These are phyloP conservation scores for Tylopilus sp. DNA, from an alignment of 768 basidiomycete genomes.

Conservation along the genomic window DNA sequence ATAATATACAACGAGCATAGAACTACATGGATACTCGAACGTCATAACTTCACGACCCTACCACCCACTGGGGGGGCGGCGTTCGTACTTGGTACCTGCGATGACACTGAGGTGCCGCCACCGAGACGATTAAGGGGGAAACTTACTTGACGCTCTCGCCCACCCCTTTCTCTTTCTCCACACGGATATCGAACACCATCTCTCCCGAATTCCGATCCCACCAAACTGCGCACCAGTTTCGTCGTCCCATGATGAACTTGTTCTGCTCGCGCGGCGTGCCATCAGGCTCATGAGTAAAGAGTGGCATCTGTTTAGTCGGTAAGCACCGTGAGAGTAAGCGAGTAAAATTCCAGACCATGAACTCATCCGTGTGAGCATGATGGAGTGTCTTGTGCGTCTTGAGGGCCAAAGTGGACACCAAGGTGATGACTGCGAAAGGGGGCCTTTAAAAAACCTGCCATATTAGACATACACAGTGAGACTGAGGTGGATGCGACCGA, in stretches of 20 bases:
- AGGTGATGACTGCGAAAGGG: slow-evolving; percentile 64
- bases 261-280: slow-evolving; percentile 65
- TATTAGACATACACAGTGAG: neutral
- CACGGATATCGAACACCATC: slow-evolving; percentile 76
- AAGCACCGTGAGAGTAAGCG: neutral
- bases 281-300: slow-evolving; percentile 76
- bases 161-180: slow-evolving; percentile 79
- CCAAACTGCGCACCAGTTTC: slow-evolving; percentile 81
- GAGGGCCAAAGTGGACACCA: slow-evolving; percentile 77
- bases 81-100: slow-evolving; percentile 42
- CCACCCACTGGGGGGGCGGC: slow-evolving; percentile 42
- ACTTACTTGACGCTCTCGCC: slow-evolving; percentile 80
- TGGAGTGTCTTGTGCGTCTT: slow-evolving; percentile 89
- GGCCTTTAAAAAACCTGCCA: slow-evolving; percentile 35
- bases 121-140: neutral
- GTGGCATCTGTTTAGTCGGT: slow-evolving; percentile 50
- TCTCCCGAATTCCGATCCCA: slow-evolving; percentile 59
- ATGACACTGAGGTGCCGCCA: neutral
- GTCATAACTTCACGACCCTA: slow-evolving; percentile 14
- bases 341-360: slow-evolving; percentile 54
- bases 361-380: slow-evolving; percentile 78
- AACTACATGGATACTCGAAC: neutral
- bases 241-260: slow-evolving; percentile 79
- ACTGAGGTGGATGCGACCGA: slow-evolving; percentile 34
- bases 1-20: neutral